Conservation (phyloP, 257 asterid genomes). For the Solanum arcanum region DNA sequence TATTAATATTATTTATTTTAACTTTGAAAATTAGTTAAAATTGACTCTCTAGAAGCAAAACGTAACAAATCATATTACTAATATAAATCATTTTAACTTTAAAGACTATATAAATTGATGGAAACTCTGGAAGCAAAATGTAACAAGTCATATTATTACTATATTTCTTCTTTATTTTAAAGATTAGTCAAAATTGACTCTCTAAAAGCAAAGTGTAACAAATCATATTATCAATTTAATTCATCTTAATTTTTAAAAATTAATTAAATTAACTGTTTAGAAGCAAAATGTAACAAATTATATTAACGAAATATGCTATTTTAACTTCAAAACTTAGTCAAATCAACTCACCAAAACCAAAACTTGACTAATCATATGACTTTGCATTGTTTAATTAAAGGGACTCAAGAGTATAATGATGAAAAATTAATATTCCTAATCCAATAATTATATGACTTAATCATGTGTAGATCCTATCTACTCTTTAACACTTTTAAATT, state of each 20-base stretch:
- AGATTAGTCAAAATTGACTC: neutral
- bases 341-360: neutral
- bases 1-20: neutral
- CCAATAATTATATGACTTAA: neutral
- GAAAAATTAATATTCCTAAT: neutral
- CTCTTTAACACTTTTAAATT: neutral
- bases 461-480: neutral
- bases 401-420: neutral
- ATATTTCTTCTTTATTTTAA: neutral
- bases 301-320: neutral
- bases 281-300: neutral
- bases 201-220: neutral
- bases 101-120: no score
- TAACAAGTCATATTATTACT: no score
- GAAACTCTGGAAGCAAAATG: no score
- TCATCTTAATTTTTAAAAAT: accelerated
- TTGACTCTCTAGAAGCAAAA: no score
- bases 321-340: neutral
- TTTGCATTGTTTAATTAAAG: neutral
- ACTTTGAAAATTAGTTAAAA: neutral
- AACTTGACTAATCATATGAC: neutral
- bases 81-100: no score
- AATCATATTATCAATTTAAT: neutral
- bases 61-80: no score
- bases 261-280: neutral